Evolutionary conservation across 2,329 filamentous ascomycete species (phyloP), one percentile per base, ranked within the genome.

Genomic region (Fusarium veterinarium): DNA sequence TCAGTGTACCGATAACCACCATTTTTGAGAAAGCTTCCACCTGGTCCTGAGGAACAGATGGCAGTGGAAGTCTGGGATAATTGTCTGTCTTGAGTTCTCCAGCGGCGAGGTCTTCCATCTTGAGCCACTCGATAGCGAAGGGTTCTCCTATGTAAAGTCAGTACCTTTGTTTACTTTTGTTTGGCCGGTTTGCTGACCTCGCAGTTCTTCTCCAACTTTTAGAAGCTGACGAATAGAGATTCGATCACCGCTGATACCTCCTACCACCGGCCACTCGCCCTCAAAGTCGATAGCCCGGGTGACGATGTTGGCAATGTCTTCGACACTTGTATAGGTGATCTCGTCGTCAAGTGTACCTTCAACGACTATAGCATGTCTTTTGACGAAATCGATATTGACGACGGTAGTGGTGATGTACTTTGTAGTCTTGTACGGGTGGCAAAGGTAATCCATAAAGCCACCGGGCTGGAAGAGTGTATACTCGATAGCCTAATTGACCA

Each of bases 381-480:
- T 67, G 9, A 28, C 40, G 2, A 53, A 53, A 16, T 67, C 63
- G 0, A 67, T 1, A 0, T 67, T 67, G 5, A 42, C 40, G 1
- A 3, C 5, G 3, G 53, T 38, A 2, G 64, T 67, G 3, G n/a
- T 53, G 3, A 67, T 28, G 10, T 67, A 53, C 1, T 61, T 67
- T 14, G 53, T 37, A 3, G 64, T 67, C 5, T 61, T 52, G 13
- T 52, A 42, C 0, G 64, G 64, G 2, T 67, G 53, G 2, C 45
- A 61, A 16, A 67, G 20, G 49, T 67, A 67, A 35, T 67, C 64
- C 64, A 67, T 67, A 1, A 67, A 67, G 1, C 33, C 63, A 3
- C 64, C 64, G 0, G 64, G 64, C 0, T 67, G 64, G 5, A 67
- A 67, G 0, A 64, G 46, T 2, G 53, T 48, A 28, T 67, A 67